Base-by-base conservation (phyloP, 306 rosid species). In the Prunus dulcis region DNA sequence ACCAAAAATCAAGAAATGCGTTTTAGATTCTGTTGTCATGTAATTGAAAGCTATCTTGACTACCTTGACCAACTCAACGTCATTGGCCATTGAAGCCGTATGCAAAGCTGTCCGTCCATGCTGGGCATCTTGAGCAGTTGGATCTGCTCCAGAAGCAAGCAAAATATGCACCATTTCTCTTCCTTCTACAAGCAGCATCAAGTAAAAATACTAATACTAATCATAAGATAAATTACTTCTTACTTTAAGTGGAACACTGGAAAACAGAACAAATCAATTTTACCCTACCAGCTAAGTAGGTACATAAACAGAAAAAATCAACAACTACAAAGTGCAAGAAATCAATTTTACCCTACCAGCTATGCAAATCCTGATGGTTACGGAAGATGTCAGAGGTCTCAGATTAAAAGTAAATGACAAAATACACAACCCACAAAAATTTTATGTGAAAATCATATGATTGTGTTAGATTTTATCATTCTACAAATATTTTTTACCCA, bases 101-200 rank as follows among this genome's bases (percentile, higher is more conserved):
- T 95, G 99, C 87, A 95, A 84, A 80, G 96, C 96, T 71, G 99
- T 95, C 81, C 97, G 93, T 58, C 97, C 92, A 84, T 95, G 94
- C 83, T 87, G 97, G 50, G 84, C 76, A 86, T 95, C 99, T 76
- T 92, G 97, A 32, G 93, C 91, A 62, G 96, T 83, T 75, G 97
- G 96, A 86, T 95, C 92, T 79, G 99, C 97, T 71, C 97, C 96
- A 53, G 96, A 93, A 50, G 89, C 87, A 76, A 95, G 99, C 87
- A 95, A 84, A 87, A 87, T 84, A 82, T 52, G 89, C 86, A 90
- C 99, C 87, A 95, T 84, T 73, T 89, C 93, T 88, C 97, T 95
- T 78, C 97, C 99, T 80, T 95, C 99, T 95, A 80, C 66, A 76
- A 74, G 68, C 47, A 75, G 55, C 72, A 76, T 52, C 38, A 77